Percentiles rank a stretch among this genome's conserved stretches.
Evolutionary conservation across 495 filamentous ascomycete genomes (phyloP).

Genomic region (Aspergillus heteromorphus): DNA sequence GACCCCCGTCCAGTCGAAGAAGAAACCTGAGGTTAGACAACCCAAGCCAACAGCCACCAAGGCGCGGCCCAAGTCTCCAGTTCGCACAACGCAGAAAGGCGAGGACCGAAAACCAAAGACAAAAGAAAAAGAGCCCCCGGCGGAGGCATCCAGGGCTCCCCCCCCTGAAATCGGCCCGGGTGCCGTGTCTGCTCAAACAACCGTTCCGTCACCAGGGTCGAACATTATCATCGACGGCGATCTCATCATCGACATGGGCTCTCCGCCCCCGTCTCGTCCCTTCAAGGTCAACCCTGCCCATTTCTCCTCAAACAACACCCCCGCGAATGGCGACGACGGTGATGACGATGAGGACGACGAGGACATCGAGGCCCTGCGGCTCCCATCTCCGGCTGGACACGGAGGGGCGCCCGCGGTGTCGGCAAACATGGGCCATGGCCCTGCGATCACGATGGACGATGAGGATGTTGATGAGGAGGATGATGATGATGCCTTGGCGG

Average conservation of each 20-base stretch:
- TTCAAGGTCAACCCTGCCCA: slow-evolving; percentile 39
- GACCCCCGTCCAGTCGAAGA: slow-evolving; percentile 34
- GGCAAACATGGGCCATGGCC: slow-evolving; percentile 2
- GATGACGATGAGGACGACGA: slow-evolving; percentile 33
- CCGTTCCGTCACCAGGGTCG: slow-evolving; percentile 33
- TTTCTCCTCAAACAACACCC: slow-evolving; percentile 39
- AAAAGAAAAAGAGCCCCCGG: slow-evolving; percentile 17
- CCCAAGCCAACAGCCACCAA: slow-evolving; percentile 10
- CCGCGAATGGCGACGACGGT: slow-evolving; percentile 25
- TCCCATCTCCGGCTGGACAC: slow-evolving; percentile 35
- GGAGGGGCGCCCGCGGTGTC: slow-evolving; percentile 11
- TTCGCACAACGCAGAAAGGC: slow-evolving; percentile 7
- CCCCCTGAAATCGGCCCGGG: slow-evolving; percentile 32
- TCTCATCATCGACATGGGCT: slow-evolving; percentile 49
- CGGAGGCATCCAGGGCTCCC: slow-evolving; percentile 20
- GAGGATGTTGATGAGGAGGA: slow-evolving; percentile 43
- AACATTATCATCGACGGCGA: slow-evolving; percentile 47
- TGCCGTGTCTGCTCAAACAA: slow-evolving; percentile 27
- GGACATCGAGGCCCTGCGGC: slow-evolving; percentile 36
- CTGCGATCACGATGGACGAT: slow-evolving; percentile 17
- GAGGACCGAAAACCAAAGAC: slow-evolving; percentile 4
- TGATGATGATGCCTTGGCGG: slow-evolving; percentile 39
- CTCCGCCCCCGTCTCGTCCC: slow-evolving; percentile 33
- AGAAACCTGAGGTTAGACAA: slow-evolving; percentile 18
- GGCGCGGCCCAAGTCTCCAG: slow-evolving; percentile 12